Evolutionary conservation across 306 rosid species (phyloP).

Genomic region (Cyclanthera cordifolia): DNA sequence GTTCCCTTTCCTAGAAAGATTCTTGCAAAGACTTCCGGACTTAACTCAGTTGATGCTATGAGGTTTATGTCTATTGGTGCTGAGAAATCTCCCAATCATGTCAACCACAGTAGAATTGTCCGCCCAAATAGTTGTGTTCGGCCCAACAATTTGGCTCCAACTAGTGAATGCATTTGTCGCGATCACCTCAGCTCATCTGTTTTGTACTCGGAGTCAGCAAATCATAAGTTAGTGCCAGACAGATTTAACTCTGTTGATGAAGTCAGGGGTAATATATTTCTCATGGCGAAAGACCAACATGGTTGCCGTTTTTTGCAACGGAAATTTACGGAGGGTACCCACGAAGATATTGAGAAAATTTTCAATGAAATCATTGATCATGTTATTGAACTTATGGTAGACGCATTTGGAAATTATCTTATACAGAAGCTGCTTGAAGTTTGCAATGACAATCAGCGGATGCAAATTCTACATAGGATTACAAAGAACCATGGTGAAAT

Average conservation of each 20-base stretch:
- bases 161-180: conserved; percentile 2
- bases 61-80: conserved; percentile 24
- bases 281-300: conserved; percentile 48
- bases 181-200: not conserved
- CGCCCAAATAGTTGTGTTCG: conserved; percentile 17
- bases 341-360: conserved; percentile 27
- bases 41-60: conserved; percentile 18
- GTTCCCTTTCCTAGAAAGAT: conserved; percentile 21
- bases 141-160: conserved; percentile 18
- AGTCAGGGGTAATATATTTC: conserved; percentile 29
- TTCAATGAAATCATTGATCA: conserved; percentile 35
- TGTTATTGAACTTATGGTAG: conserved; percentile 46
- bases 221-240: conserved; percentile 25
- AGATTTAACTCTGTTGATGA: conserved; percentile 33
- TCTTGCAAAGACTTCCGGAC: conserved; percentile 23
- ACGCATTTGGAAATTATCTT: conserved; percentile 52
- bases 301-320: conserved; percentile 56
- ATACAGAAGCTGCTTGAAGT: conserved; percentile 54
- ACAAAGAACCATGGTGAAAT: conserved; percentile 33
- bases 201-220: conserved; percentile 12
- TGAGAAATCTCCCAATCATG: conserved; percentile 22
- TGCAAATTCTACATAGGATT: conserved; percentile 28
- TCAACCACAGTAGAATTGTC: conserved; percentile 21
- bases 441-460: conserved; percentile 38
- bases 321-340: conserved; percentile 30